phyloP scores from a whole-genome alignment of 306 rosid species.

The Gastrolobium villosum region DNA sequence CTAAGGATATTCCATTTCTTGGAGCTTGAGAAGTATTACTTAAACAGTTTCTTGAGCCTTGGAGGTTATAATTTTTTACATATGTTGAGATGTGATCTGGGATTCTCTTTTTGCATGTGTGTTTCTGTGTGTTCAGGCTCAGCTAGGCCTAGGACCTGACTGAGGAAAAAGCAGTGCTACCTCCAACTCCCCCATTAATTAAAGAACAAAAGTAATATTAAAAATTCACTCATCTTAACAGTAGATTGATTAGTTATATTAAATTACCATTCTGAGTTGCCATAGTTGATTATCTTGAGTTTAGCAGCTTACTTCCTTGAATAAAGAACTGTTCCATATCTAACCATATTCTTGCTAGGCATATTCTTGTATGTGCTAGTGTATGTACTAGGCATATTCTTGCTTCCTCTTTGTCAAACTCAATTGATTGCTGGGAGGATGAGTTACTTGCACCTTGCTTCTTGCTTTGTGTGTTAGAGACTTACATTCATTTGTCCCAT shows the following conservation, averaged over 20 bases:
- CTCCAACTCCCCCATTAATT: not conserved
- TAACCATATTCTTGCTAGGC: no score
- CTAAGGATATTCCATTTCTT: conserved; percentile 28
- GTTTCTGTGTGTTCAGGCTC: not conserved
- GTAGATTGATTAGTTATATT: conserved; percentile 18
- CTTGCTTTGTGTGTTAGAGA: not conserved
- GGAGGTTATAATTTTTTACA: not conserved
- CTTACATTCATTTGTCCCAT: not conserved
- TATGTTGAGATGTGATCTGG: conserved; percentile 6
- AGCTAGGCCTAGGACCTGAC: conserved; percentile 20
- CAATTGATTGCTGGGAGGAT: conserved; percentile 27
- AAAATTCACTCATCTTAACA: not conserved
- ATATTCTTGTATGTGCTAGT: no score
- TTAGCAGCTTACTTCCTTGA: conserved; percentile 24
- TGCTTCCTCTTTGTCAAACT: conserved; percentile 20
- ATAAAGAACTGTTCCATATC: conserved; percentile 6
- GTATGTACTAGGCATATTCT: conserved; percentile 11
- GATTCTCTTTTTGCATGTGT: not conserved
- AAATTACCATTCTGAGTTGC: conserved; percentile 10
- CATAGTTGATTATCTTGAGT: conserved; percentile 12
- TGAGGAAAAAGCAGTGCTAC: conserved; percentile 16
- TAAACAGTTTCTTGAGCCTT: no score
- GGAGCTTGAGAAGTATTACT: conserved; percentile 27
- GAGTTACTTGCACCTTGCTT: conserved; percentile 14
- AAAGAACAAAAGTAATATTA: not conserved